These are phyloP conservation scores for Lolium multiflorum DNA, from an alignment of 176 grass and related monocot genomes.

Conservation along the genomic window DNA sequence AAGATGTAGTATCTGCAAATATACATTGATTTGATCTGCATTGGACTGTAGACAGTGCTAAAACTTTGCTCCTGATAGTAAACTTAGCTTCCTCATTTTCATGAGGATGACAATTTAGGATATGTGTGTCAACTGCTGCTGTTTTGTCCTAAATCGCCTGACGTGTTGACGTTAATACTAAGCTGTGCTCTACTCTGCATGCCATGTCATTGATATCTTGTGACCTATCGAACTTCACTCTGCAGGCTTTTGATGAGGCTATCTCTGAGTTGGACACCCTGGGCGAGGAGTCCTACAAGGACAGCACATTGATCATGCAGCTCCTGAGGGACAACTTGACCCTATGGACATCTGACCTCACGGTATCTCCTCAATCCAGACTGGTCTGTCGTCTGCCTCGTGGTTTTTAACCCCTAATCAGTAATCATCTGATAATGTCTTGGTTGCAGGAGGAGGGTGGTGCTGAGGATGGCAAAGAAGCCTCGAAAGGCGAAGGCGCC, in stretches of 20 bases:
- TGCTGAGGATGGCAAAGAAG: conserved; percentile 71
- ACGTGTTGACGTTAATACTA: background rate
- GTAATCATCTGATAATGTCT: background rate
- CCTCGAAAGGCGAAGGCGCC: conserved; percentile 50
- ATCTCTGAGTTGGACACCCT: conserved; percentile 89
- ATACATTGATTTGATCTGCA: background rate
- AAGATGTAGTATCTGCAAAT: background rate
- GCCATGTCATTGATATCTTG: background rate
- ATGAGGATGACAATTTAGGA: background rate
- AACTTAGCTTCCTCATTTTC: background rate
- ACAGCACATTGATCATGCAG: conserved; percentile 96
- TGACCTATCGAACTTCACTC: background rate
- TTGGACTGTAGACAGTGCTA: background rate
- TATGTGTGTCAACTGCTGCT: background rate
- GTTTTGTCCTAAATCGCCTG: background rate
- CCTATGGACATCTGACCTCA: conserved; percentile 91
- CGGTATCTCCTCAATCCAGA: conserved; percentile 44
- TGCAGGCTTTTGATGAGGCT: conserved; percentile 87
- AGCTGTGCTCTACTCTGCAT: background rate
- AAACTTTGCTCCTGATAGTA: too few species aligned
- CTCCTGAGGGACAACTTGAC: conserved; percentile 92
- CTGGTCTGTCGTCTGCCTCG: background rate
- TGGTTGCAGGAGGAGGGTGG: conserved; percentile 71
- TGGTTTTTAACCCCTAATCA: too few species aligned
- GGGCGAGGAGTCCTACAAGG: conserved; percentile 92